Percentiles rank a stretch among this genome's conserved stretches.
phyloP scores from a whole-genome alignment of 768 basidiomycete species.

The Chiua virens region DNA sequence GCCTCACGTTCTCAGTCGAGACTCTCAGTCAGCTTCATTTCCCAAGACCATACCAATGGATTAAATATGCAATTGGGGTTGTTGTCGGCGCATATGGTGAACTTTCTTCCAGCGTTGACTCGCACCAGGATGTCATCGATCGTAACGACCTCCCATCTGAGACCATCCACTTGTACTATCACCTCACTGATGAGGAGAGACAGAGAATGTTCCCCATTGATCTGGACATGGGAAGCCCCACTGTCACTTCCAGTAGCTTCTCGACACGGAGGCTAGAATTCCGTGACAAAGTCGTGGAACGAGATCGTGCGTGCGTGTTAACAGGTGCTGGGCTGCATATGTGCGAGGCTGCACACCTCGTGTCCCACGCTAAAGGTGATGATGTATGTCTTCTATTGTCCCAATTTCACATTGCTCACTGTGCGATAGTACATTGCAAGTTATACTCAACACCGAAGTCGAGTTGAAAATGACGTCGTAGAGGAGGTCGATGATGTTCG shows the following conservation, averaged over 20 bases:
- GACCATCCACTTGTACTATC: background rate
- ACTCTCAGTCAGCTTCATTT: background rate
- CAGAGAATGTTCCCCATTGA: slow-evolving; percentile 3
- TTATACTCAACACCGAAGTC: background rate
- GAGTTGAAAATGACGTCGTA: background rate
- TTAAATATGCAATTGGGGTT: slow-evolving; percentile 4
- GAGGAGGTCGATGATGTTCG: too few relatives aligned
- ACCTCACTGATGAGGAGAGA: background rate
- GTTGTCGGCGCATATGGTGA: too few relatives aligned
- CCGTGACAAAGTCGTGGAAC: too few relatives aligned
- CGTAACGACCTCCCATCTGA: background rate
- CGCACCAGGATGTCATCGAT: background rate
- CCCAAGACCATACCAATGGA: slow-evolving; percentile 4
- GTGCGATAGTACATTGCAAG: slow-evolving; percentile 1
- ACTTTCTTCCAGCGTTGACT: background rate
- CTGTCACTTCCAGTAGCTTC: background rate
- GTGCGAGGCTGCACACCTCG: slow-evolving; percentile 5
- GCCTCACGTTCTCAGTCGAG: background rate
- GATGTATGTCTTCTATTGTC: too few relatives aligned
- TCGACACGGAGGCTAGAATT: too few relatives aligned
- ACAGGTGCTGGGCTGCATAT: background rate
- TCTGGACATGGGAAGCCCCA: background rate
- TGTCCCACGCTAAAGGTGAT: too few relatives aligned
- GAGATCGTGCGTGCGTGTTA: background rate
- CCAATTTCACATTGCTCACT: background rate